These are phyloP conservation scores for Coriaria nepalensis DNA, from an alignment of 306 rosid species.

Conservation along the genomic window DNA sequence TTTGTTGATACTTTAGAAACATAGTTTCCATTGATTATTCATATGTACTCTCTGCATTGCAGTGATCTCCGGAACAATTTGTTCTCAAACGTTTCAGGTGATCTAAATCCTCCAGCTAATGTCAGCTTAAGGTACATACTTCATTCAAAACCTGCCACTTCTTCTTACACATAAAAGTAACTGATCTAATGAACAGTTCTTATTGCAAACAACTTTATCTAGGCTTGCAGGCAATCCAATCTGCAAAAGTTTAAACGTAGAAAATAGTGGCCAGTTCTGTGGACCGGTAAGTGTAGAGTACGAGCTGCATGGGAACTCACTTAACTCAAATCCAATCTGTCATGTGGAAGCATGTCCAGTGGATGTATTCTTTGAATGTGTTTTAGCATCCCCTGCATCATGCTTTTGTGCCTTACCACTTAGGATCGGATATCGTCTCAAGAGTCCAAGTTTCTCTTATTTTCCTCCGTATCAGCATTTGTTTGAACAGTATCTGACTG, in stretches of 20 bases:
- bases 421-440: constrained; percentile 63
- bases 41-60: constrained; percentile 8
- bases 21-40: background rate
- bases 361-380: constrained; percentile 47
- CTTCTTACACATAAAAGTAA: too few species aligned
- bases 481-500: constrained; percentile 33
- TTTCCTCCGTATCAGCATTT: constrained; percentile 33
- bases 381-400: constrained; percentile 26
- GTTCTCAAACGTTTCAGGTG: constrained; percentile 30
- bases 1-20: background rate
- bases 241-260: constrained; percentile 35
- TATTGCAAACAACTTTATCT: background rate
- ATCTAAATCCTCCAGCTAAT: constrained; percentile 35
- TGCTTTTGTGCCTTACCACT: constrained; percentile 82
- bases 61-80: constrained; percentile 67
- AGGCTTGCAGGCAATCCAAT: constrained; percentile 83
- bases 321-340: constrained; percentile 24
- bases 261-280: constrained; percentile 40
- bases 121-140: constrained; percentile 56
- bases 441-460: constrained; percentile 85
- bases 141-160: background rate
- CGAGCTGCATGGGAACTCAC: constrained; percentile 7
- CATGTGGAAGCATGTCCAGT: constrained; percentile 36
- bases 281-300: constrained; percentile 16
- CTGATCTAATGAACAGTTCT: too few species aligned